A percentile compares a stretch with the other conserved stretches of the same genome.
These are phyloP conservation scores for Trichosporon faecale DNA, from an alignment of 1,284 basidiomycete genomes.

Conservation along the genomic window DNA sequence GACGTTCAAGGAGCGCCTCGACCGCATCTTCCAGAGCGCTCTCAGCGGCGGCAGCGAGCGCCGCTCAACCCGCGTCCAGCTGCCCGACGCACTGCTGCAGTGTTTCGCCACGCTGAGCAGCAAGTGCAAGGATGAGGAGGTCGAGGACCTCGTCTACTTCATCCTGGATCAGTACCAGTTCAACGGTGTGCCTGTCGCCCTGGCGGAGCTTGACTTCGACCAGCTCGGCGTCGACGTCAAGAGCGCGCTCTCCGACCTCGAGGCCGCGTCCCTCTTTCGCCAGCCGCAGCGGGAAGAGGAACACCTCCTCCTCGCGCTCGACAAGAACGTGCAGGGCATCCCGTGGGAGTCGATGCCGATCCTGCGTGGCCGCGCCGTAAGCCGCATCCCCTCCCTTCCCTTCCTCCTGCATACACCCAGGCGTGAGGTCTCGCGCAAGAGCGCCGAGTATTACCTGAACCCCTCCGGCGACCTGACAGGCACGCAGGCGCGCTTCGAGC, in stretches of 20 bases:
- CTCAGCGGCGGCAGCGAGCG: constrained; percentile 58
- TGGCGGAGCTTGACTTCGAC: constrained; percentile 89
- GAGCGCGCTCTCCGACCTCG: constrained; percentile 66
- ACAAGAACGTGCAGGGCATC: constrained; percentile 82
- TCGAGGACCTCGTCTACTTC: constrained; percentile 93
- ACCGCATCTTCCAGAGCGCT: constrained; percentile 68
- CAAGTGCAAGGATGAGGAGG: constrained; percentile 82
- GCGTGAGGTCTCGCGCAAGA: constrained; percentile 61
- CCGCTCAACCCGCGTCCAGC: constrained; percentile 54
- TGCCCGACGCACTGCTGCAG: constrained; percentile 71
- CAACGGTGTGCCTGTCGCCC: constrained; percentile 80
- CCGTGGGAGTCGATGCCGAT: constrained; percentile 96
- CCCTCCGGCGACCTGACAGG: constrained; percentile 83
- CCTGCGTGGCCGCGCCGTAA: constrained; percentile 77
- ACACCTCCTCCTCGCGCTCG: constrained; percentile 85
- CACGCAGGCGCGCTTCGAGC: constrained; percentile 77
- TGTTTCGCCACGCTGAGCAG: constrained; percentile 80
- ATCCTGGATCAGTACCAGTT: constrained; percentile 91
- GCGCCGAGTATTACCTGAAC: constrained; percentile 83
- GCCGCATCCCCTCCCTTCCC: constrained; percentile 81
- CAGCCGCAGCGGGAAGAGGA: constrained; percentile 33
- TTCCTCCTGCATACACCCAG: constrained; percentile 64
- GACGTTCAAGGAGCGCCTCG: constrained; percentile 64
- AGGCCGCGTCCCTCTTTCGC: constrained; percentile 39
- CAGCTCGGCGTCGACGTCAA: constrained; percentile 56